Conservation (phyloP, 805 yeast species). For the Saccharomyces cerevisiae region DNA sequence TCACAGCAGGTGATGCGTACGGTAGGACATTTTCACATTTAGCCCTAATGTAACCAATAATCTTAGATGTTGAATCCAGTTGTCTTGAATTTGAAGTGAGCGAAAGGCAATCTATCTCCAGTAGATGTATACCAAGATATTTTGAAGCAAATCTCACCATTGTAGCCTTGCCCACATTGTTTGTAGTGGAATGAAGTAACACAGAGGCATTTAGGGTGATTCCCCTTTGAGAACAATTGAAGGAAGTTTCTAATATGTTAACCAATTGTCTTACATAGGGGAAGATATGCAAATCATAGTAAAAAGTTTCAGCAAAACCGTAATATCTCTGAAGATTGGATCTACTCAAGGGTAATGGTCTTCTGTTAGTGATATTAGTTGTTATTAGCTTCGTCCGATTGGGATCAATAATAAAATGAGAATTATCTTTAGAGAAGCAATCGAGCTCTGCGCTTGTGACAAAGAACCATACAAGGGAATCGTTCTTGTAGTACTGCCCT, state of each 20-base stretch:
- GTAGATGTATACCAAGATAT: constrained; percentile 55
- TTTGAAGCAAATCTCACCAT: constrained; percentile 47
- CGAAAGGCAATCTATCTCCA: constrained; percentile 61
- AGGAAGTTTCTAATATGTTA: constrained; percentile 48
- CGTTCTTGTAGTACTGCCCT: constrained; percentile 36
- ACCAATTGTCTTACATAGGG: constrained; percentile 43
- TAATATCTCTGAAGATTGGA: constrained; percentile 42
- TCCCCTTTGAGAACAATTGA: constrained; percentile 21
- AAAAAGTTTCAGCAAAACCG: constrained; percentile 36
- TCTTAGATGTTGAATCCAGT: constrained; percentile 66
- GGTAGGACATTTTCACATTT: constrained; percentile 57
- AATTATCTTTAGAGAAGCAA: constrained; percentile 9
- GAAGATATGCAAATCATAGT: constrained; percentile 31
- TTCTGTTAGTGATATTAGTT: constrained; percentile 46
- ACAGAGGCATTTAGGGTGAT: constrained; percentile 50
- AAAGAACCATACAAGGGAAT: constrained; percentile 79
- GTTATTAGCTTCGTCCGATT: constrained; percentile 57
- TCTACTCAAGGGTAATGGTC: constrained; percentile 27
- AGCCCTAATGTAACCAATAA: constrained; percentile 70
- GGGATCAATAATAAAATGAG: constrained; percentile 49
- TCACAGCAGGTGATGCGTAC: constrained; percentile 40
- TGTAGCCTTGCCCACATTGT: constrained; percentile 75
- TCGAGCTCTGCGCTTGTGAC: constrained; percentile 41
- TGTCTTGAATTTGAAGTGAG: constrained; percentile 39
- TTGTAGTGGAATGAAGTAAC: constrained; percentile 55